Evolutionary conservation across 371 early-diverging fungal species (phyloP).

Genomic region (Apophysomyces elegans): DNA sequence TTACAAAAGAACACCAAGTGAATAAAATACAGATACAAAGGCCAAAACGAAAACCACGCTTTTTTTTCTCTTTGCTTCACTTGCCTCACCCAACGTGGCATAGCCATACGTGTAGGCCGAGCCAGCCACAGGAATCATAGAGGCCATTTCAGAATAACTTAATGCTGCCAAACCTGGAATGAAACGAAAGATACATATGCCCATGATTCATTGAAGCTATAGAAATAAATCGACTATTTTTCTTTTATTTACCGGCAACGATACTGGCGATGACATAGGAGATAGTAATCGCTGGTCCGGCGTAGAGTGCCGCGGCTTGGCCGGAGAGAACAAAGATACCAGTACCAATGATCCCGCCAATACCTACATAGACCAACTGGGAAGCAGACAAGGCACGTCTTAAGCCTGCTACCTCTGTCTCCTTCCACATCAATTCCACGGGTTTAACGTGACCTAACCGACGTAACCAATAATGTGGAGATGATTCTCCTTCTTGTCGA

Average conservation of each 20-base stretch:
- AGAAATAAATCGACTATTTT: not conserved
- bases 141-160: slow-evolving; percentile 80
- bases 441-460: slow-evolving; percentile 54
- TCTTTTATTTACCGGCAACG: slow-evolving; percentile 44
- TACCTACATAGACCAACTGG: slow-evolving; percentile 57
- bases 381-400: slow-evolving; percentile 42
- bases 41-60: no score
- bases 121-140: slow-evolving; percentile 81
- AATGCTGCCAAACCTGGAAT: slow-evolving; percentile 64
- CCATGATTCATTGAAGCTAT: no score
- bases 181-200: not conserved
- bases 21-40: not conserved
- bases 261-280: slow-evolving; percentile 74
- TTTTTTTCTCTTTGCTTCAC: not conserved
- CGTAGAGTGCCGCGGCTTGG: slow-evolving; percentile 68
- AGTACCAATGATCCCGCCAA: slow-evolving; percentile 76
- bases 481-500: slow-evolving; percentile 42
- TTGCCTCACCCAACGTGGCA: slow-evolving; percentile 76
- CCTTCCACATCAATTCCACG: slow-evolving; percentile 51
- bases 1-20: not conserved
- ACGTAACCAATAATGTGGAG: slow-evolving; percentile 38
- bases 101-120: slow-evolving; percentile 82
- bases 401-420: slow-evolving; percentile 47
- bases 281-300: slow-evolving; percentile 78
- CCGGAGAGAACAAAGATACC: slow-evolving; percentile 66